Conservation (phyloP, 768 basidiomycete species). For the Mycena alexandri region DNA sequence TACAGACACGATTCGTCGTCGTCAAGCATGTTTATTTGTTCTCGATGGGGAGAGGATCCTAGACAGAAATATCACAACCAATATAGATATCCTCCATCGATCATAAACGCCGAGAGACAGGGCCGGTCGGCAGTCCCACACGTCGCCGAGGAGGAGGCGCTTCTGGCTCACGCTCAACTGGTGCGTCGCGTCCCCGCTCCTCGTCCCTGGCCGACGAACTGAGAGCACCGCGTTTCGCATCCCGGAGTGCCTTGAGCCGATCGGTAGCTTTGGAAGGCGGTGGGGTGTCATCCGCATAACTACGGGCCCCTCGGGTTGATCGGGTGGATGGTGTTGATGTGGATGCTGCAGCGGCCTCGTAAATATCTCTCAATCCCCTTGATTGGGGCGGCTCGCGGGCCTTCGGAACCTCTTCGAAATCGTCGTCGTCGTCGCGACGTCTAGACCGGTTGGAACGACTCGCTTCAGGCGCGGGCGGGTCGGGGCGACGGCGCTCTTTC, state of each 20-base stretch:
- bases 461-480: constrained; percentile 28
- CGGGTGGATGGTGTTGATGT: constrained; percentile 23
- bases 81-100: constrained; percentile 34
- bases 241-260: constrained; percentile 64
- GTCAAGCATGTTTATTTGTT: too few relatives aligned
- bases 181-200: constrained; percentile 18
- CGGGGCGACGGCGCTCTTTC: constrained; percentile 58
- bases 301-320: constrained; percentile 34
- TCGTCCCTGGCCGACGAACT: constrained; percentile 24
- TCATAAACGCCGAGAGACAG: constrained; percentile 40
- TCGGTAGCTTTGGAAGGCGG: constrained; percentile 55
- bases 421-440: constrained; percentile 35
- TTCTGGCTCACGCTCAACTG: constrained; percentile 25
- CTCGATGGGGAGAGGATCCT: too few relatives aligned
- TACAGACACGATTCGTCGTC: too few relatives aligned
- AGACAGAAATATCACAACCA: constrained; percentile 1
- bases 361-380: constrained; percentile 54
- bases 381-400: constrained; percentile 37
- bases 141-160: constrained; percentile 37
- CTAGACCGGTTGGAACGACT: constrained; percentile 36
- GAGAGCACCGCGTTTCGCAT: constrained; percentile 57
- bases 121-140: constrained; percentile 52
- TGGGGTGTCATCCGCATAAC: constrained; percentile 37
- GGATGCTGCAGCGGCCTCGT: constrained; percentile 47
- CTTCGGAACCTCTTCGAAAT: constrained; percentile 28